Evolutionary conservation across 148 eudicot genomes (phyloP), one percentile per base, ranked within the genome.

Genomic region (Camellia sinensis): DNA sequence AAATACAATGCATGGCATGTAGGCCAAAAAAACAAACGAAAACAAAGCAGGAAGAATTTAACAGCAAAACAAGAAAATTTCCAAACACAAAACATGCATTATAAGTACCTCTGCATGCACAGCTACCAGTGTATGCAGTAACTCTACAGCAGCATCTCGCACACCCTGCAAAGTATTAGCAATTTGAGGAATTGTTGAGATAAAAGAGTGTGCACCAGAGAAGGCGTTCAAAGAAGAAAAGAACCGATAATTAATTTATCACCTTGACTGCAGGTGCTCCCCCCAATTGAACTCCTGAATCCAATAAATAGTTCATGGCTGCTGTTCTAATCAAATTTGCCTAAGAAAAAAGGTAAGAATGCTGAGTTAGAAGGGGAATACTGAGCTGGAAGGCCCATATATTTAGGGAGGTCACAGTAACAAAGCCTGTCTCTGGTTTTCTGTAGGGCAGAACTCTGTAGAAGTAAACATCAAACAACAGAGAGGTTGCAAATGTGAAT

Each of bases 231-330:
- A 29, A 29, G 37, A 29, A 29, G 37, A 77, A 67, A 79, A n/a
- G 44, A 59, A 76, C 60, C 7, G 1, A 80, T 29, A 76, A 69
- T 57, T 41, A 45, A 80, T 70, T 69, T 65, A 57, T 86, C 82
- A 95, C 99, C 89, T 89, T 95, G 79, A 95, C 97, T 61, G 95
- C 85, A 78, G 97, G 94, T 29, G 97, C 93, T 74, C 90, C 91
- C 75, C 97, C 98, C 99, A 98, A 95, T 40, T 90, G 97, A 81
- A 95, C 87, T 82, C 99, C 97, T 70, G 94, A 88, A 86, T 95
- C 99, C 90, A 93, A 86, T 86, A 95, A 81, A 87, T 95, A 95
- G 83, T 89, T 91, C 80, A 84, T 85, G 66, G 98, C 99, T 80
- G 97, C 94, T 73, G 90, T 83, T 89, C 98, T 90, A 60, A 93